These are phyloP conservation scores for Nannizziopsis arthrosporioides DNA, from an alignment of 2,329 filamentous ascomycete species.

Conservation along the genomic window DNA sequence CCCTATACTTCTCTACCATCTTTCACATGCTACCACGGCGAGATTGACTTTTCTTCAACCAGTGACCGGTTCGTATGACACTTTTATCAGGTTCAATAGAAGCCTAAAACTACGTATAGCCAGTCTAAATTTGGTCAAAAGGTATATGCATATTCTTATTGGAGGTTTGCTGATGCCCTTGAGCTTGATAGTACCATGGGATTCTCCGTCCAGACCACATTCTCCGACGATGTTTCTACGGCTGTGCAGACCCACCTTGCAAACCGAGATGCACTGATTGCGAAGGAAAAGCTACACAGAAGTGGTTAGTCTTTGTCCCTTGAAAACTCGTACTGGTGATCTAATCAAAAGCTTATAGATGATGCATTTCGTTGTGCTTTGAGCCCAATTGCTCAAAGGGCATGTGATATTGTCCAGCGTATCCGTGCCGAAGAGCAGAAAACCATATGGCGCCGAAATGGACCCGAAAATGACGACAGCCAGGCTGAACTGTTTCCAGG, in stretches of 20 bases:
- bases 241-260: conserved; percentile 5
- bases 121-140: no score
- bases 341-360: conserved; percentile 16
- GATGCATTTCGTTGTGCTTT: conserved; percentile 40
- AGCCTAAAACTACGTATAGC: no score
- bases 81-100: no score
- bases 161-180: no score
- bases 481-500: conserved; percentile 60
- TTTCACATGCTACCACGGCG: no score
- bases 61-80: no score
- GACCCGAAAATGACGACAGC: conserved; percentile 55
- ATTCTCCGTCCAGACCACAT: background rate
- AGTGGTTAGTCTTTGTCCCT: conserved; percentile 10
- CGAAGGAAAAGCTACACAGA: conserved; percentile 11
- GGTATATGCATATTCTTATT: no score
- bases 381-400: conserved; percentile 65
- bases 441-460: conserved; percentile 62
- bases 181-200: no score
- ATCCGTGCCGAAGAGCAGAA: conserved; percentile 68
- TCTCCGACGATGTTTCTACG: background rate
- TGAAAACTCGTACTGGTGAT: background rate
- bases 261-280: conserved; percentile 10
- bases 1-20: no score
- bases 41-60: no score
- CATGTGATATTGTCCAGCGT: conserved; percentile 65